Evolutionary conservation across 2,329 filamentous ascomycete species (phyloP).

Genomic region (Uncinocarpus reesii): DNA sequence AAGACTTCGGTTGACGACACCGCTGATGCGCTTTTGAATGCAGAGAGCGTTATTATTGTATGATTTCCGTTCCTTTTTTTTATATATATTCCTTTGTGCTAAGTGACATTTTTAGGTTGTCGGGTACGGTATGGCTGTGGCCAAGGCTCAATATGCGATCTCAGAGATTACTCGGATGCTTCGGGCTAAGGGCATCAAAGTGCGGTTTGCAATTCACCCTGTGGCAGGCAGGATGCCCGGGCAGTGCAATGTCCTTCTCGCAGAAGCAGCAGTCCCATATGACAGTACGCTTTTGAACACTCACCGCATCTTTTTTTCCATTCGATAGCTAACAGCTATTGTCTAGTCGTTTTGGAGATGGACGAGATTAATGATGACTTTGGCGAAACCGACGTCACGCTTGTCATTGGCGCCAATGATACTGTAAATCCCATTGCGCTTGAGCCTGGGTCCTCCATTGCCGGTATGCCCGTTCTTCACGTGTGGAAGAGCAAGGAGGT

Average conservation of each 20-base stretch:
- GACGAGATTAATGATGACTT: constrained; percentile 95
- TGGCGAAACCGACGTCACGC: constrained; percentile 68
- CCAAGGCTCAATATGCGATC: constrained; percentile 85
- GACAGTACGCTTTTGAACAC: constrained; percentile 46
- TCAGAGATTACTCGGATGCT: constrained; percentile 68
- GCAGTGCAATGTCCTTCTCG: constrained; percentile 82
- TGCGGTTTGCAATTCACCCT: constrained; percentile 82
- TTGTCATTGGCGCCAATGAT: constrained; percentile 87
- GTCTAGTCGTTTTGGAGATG: constrained; percentile 70
- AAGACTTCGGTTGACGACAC: constrained; percentile 72
- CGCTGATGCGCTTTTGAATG: constrained; percentile 61
- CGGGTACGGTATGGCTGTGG: constrained; percentile 89
- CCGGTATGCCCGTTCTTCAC: constrained; percentile 84
- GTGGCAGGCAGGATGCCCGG: constrained; percentile 88
- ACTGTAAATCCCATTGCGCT: constrained; percentile 85
- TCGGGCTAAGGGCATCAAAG: constrained; percentile 64
- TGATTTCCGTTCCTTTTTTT: constrained; percentile 10
- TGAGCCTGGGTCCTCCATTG: constrained; percentile 72
- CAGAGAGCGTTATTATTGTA: constrained; percentile 75
- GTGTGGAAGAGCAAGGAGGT: constrained; percentile 93
- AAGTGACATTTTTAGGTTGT: constrained; percentile 44
- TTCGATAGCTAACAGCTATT: constrained; percentile 14
- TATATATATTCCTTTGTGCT: constrained; percentile 7
- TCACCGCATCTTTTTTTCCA: neutral
- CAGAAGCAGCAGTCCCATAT: constrained; percentile 78